A percentile compares a stretch with the other conserved stretches of the same genome.
Evolutionary conservation across 257 asterid genomes (phyloP).

Genomic region (Capsicum chinense): DNA sequence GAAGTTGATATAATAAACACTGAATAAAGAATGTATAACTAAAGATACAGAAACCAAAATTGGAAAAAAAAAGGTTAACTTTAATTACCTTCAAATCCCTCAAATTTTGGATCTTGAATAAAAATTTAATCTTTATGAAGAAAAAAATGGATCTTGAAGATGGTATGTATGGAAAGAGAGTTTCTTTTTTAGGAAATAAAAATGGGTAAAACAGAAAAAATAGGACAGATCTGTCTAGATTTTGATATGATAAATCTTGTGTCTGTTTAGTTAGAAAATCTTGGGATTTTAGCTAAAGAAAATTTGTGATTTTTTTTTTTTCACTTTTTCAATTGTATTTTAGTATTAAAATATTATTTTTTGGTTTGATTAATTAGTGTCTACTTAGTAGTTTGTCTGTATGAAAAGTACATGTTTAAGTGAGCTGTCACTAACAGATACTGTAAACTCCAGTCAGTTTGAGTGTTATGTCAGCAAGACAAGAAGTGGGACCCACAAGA

Average conservation of each 20-base stretch:
- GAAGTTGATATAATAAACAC: slow-evolving; percentile 24
- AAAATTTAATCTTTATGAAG: neutral
- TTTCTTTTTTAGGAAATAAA: neutral
- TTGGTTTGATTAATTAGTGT: neutral
- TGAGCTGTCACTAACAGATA: slow-evolving; percentile 5
- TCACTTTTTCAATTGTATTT: neutral
- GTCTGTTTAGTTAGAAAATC: slow-evolving; percentile 12
- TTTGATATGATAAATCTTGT: slow-evolving; percentile 23
- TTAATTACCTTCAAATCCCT: slow-evolving; percentile 15
- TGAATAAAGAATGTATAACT: neutral
- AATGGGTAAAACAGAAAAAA: neutral
- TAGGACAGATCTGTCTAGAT: slow-evolving; percentile 10
- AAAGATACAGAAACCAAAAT: neutral
- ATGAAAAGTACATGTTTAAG: slow-evolving; percentile 2
- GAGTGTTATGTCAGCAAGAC: slow-evolving; percentile 17
- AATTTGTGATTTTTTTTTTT: neutral
- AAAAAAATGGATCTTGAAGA: slow-evolving; percentile 30
- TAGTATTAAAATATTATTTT: neutral
- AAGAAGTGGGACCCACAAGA: neutral
- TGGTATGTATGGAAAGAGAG: neutral
- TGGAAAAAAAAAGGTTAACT: neutral
- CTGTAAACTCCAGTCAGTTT: neutral
- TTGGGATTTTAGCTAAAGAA: neutral
- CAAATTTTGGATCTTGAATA: slow-evolving; percentile 27
- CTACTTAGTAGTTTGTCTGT: neutral